phyloP scores from a whole-genome alignment of 192 early-diverging fungal genomes.

The Coemansia sp. region DNA sequence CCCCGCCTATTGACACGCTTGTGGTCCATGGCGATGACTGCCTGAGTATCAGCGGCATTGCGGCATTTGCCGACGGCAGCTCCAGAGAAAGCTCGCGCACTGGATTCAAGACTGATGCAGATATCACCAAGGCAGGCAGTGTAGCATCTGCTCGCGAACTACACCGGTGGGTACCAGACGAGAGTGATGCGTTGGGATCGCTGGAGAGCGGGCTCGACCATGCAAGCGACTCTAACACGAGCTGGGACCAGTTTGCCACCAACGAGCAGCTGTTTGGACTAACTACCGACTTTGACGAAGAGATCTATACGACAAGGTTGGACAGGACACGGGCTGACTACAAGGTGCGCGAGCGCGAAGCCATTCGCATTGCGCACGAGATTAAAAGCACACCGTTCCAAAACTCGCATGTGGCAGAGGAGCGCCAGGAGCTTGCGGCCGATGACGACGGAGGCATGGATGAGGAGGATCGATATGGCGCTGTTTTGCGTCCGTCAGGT shows the following conservation, averaged over 20 bases:
- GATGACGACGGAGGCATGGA: slow-evolving; percentile 69
- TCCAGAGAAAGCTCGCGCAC: slow-evolving; percentile 10
- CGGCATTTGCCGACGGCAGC: slow-evolving; percentile 21
- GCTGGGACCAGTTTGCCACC: slow-evolving; percentile 96
- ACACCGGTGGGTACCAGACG: slow-evolving; percentile 83
- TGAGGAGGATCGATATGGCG: slow-evolving; percentile 89
- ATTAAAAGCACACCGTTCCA: slow-evolving; percentile 74
- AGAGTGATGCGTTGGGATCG: slow-evolving; percentile 32
- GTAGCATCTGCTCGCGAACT: slow-evolving; percentile 78
- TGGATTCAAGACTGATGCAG: slow-evolving; percentile 85
- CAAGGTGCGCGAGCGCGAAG: slow-evolving; percentile 85
- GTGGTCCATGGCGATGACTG: slow-evolving; percentile 48
- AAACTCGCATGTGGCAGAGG: slow-evolving; percentile 90
- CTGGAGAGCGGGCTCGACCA: slow-evolving; percentile 31
- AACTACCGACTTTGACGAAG: slow-evolving; percentile 93
- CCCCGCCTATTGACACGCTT: slow-evolving; percentile 37
- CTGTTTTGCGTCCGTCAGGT: slow-evolving; percentile 68
- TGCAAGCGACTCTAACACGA: slow-evolving; percentile 5
- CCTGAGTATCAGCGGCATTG: slow-evolving; percentile 34
- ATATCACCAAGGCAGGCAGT: slow-evolving; percentile 72
- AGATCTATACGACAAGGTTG: slow-evolving; percentile 93
- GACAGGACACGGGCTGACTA: slow-evolving; percentile 82
- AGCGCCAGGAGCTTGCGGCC: slow-evolving; percentile 68
- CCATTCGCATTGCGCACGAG: slow-evolving; percentile 84
- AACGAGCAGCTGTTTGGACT: slow-evolving; percentile 95